Conservation (phyloP, 768 basidiomycete genomes). For the Macrolepiota albuminosa region DNA sequence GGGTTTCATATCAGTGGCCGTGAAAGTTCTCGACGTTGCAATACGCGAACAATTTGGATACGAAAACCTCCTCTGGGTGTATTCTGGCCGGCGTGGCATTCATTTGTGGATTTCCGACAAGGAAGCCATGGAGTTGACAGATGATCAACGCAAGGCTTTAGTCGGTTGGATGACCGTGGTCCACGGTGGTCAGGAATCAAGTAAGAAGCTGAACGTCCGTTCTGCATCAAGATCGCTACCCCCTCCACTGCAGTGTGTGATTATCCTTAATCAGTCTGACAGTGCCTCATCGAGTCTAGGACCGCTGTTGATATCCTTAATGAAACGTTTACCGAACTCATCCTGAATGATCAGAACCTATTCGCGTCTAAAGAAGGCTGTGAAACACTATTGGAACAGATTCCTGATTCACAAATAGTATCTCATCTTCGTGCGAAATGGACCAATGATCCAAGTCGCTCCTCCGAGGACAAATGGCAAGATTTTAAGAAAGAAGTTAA, state of each 20-base stretch:
- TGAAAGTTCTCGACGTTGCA: constrained; percentile 74
- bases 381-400: constrained; percentile 65
- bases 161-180: constrained; percentile 87
- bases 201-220: constrained; percentile 78
- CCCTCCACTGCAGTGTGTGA: constrained; percentile 67
- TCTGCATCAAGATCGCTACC: constrained; percentile 47
- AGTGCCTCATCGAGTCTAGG: constrained; percentile 20
- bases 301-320: constrained; percentile 47
- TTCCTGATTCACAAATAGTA: constrained; percentile 59
- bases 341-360: constrained; percentile 81
- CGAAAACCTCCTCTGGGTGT: constrained; percentile 90
- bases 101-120: constrained; percentile 96
- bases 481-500: constrained; percentile 48
- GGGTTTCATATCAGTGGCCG: constrained; percentile 91
- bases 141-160: constrained; percentile 83
- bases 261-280: neutral
- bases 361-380: constrained; percentile 69
- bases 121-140: constrained; percentile 84
- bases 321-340: constrained; percentile 55
- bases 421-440: constrained; percentile 52
- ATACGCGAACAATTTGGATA: constrained; percentile 91
- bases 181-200: constrained; percentile 74
- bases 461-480: constrained; percentile 72
- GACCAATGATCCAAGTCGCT: constrained; percentile 43
- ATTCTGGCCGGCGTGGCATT: constrained; percentile 97